Percentiles rank a stretch among this genome's conserved stretches.
These are phyloP conservation scores for Castanopsis chinensis DNA, from an alignment of 306 rosid genomes.

Conservation along the genomic window DNA sequence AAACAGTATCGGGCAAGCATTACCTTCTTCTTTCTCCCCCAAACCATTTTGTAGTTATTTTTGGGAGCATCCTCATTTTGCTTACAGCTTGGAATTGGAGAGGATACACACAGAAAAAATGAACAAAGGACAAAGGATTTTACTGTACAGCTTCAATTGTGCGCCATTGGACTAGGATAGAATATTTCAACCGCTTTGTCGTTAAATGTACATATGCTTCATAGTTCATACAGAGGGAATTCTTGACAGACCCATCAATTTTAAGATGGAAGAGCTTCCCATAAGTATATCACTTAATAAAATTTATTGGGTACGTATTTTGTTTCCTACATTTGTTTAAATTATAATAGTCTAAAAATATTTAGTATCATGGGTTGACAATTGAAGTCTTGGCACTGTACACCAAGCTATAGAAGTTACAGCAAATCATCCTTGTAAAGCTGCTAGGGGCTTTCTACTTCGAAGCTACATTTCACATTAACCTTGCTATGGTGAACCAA, in stretches of 20 bases:
- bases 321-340: not conserved
- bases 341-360: not conserved
- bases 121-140: not conserved
- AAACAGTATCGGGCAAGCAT: slow-evolving; percentile 17
- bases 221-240: slow-evolving; percentile 3
- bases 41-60: not conserved
- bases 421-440: not conserved
- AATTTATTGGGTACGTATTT: not conserved
- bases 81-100: slow-evolving; percentile 10
- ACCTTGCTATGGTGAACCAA: not conserved
- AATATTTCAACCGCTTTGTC: not conserved
- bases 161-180: slow-evolving; percentile 29
- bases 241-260: slow-evolving; percentile 10
- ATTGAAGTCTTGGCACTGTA: not conserved
- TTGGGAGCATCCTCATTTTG: slow-evolving; percentile 7
- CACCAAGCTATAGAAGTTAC: not conserved
- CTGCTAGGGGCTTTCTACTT: not conserved
- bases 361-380: not conserved
- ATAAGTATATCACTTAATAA: not conserved
- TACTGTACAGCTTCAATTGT: slow-evolving; percentile 49
- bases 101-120: slow-evolving; percentile 27
- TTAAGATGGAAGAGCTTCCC: not conserved
- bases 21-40: not conserved
- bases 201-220: slow-evolving; percentile 32
- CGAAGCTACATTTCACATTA: not conserved